phyloP scores from a whole-genome alignment of 2,329 filamentous ascomycete genomes.

The Calonectria pseudoreteaudii region DNA sequence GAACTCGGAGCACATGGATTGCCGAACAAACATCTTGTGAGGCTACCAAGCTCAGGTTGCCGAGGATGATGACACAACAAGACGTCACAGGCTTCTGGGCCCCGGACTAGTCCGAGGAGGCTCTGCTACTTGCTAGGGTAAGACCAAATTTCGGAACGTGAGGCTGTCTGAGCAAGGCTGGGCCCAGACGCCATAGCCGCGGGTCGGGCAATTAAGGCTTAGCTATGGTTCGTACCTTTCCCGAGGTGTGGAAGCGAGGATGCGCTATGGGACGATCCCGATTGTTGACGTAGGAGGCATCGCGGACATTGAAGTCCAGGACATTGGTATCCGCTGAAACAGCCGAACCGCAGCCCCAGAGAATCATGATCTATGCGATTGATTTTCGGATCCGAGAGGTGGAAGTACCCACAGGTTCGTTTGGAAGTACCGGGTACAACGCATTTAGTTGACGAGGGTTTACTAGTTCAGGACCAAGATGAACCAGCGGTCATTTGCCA shows the following conservation, averaged over 20 bases:
- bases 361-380: background rate
- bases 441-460: background rate
- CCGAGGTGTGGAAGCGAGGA: slow-evolving; percentile 29
- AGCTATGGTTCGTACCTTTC: slow-evolving; percentile 16
- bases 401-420: slow-evolving; percentile 2
- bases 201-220: slow-evolving; percentile 31
- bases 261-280: background rate
- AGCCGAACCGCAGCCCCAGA: slow-evolving; percentile 7
- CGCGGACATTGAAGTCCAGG: slow-evolving; percentile 13
- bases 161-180: slow-evolving; percentile 16
- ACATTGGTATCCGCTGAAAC: slow-evolving; percentile 19
- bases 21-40: slow-evolving; percentile 41
- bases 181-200: slow-evolving; percentile 31
- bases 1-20: slow-evolving; percentile 32
- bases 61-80: slow-evolving; percentile 37
- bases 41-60: slow-evolving; percentile 11
- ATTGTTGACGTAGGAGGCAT: background rate
- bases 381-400: background rate
- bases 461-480: background rate
- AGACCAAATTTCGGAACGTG: slow-evolving; percentile 28
- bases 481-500: background rate
- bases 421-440: slow-evolving; percentile 17
- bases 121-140: background rate
- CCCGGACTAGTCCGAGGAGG: slow-evolving; percentile 26
- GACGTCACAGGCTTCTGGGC: slow-evolving; percentile 36